These are phyloP conservation scores for Xerocomellus amylosporus DNA, from an alignment of 768 basidiomycete genomes.

Conservation along the genomic window DNA sequence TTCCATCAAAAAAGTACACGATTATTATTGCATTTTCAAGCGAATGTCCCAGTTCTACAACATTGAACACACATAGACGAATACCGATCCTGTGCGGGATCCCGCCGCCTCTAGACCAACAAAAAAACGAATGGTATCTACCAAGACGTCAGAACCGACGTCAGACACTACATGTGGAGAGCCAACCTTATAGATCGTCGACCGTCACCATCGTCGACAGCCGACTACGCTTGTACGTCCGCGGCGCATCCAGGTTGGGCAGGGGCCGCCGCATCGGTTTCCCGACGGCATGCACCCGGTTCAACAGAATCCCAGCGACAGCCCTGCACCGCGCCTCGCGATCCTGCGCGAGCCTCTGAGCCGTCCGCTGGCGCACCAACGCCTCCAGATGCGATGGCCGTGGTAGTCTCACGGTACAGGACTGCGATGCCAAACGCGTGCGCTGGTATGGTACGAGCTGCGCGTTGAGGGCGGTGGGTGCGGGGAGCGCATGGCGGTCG, in stretches of 20 bases:
- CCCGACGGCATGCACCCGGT: slow-evolving; percentile 51
- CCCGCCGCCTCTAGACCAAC: not conserved
- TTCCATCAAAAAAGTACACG: slow-evolving; percentile 11
- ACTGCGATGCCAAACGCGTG: slow-evolving; percentile 29
- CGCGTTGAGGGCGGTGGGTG: not conserved
- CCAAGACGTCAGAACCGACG: not conserved
- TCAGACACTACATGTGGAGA: not conserved
- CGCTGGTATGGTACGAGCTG: slow-evolving; percentile 23
- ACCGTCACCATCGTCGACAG: slow-evolving; percentile 50
- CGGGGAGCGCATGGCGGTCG: slow-evolving; percentile 21
- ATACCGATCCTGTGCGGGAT: no score
- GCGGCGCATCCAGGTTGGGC: slow-evolving; percentile 28
- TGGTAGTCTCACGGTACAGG: slow-evolving; percentile 26
- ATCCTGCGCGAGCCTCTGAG: slow-evolving; percentile 34
- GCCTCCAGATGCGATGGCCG: slow-evolving; percentile 22
- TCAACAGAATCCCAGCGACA: slow-evolving; percentile 58
- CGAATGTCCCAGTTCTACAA: not conserved
- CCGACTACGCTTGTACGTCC: slow-evolving; percentile 51
- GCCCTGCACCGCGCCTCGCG: slow-evolving; percentile 46
- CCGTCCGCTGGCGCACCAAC: slow-evolving; percentile 31
- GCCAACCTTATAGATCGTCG: slow-evolving; percentile 34
- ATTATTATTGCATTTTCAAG: not conserved
- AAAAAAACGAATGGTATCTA: slow-evolving; percentile 1
- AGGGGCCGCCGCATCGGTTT: slow-evolving; percentile 47
- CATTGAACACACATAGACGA: no score